Base-by-base conservation (phyloP, 768 basidiomycete species). In the Leucosporidium creatinivorum region DNA sequence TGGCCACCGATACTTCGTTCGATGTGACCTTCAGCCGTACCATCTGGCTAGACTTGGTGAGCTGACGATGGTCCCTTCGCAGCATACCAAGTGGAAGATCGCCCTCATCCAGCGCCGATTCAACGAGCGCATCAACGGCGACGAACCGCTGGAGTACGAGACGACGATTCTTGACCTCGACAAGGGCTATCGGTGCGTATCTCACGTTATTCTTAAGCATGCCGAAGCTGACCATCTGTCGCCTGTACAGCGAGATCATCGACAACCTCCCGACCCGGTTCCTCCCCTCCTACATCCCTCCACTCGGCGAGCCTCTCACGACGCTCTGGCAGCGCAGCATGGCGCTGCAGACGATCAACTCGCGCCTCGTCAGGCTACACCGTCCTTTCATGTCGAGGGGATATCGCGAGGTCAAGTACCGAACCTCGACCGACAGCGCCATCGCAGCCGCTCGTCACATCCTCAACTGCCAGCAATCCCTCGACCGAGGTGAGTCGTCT, bases 301-400 rank as follows among this genome's bases (percentile, higher is more conserved):
- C 65, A 52, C 47, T 61, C 8, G 66, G 61, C 31, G 66, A 67
- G 49, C 48, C 51, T 13, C 54, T 67, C 33, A 36, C 47, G 26
- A 39, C 8, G 9, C n/a, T 62, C 1, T 67, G 66, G 66, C 47
- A 49, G 17, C 28, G 66, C 21, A 57, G 30, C 49, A 49, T 61
- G 59, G 36, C 31, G 13, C 26, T 28, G 15, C 66, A 67, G 60
- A 62, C 50, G n/a, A 26, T 44, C 48, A 52, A 50, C 19, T 44
- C 39, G 39, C 66, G 66, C 49, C 36, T 67, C 17, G 48, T 67
- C 7, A 39, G 66, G 10, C 48, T 67, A 4, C 60, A 67, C n/a
- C 66, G 66, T 8, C 66, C 66, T 8, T 67, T 56, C 48, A 58
- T 67, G 61, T 30, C 61, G 13, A 19, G 61, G 5, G 66, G 66